phyloP scores from a whole-genome alignment of 192 early-diverging fungal species.

The Radiomyces spectabilis region DNA sequence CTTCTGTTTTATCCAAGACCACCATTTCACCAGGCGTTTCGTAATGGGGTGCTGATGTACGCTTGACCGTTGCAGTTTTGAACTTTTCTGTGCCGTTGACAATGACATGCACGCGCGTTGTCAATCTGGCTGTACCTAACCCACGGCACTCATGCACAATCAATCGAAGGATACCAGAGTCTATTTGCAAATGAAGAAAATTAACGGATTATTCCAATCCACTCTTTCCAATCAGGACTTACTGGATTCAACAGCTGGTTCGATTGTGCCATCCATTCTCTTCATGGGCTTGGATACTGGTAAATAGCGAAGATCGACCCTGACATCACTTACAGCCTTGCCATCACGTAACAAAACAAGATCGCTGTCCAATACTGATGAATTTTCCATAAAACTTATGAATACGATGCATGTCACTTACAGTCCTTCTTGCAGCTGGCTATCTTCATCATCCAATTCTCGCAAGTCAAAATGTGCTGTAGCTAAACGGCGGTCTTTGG shows the following conservation, averaged over 20 bases:
- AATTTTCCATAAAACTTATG: no score
- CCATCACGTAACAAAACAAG: constrained; percentile 20
- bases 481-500: constrained; percentile 17
- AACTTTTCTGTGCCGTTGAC: constrained; percentile 35
- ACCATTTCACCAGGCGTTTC: constrained; percentile 59
- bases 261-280: constrained; percentile 27
- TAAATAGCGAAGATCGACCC: constrained; percentile 27
- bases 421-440: constrained; percentile 14
- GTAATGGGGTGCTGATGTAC: constrained; percentile 66
- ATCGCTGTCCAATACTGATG: not conserved
- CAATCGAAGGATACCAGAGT: constrained; percentile 53
- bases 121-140: constrained; percentile 35
- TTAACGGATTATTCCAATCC: not conserved
- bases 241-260: constrained; percentile 44
- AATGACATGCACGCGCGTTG: constrained; percentile 39
- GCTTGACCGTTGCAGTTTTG: constrained; percentile 51
- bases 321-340: constrained; percentile 23
- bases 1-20: constrained; percentile 54
- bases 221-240: not conserved
- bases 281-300: constrained; percentile 32
- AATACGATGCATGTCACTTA: constrained; percentile 15
- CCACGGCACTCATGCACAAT: constrained; percentile 46
- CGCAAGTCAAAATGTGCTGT: constrained; percentile 9
- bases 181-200: constrained; percentile 2
- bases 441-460: constrained; percentile 2